A percentile compares a stretch with the other conserved stretches of the same genome.
phyloP scores from a whole-genome alignment of 495 filamentous ascomycete species.

The Trichoderma gamsii region DNA sequence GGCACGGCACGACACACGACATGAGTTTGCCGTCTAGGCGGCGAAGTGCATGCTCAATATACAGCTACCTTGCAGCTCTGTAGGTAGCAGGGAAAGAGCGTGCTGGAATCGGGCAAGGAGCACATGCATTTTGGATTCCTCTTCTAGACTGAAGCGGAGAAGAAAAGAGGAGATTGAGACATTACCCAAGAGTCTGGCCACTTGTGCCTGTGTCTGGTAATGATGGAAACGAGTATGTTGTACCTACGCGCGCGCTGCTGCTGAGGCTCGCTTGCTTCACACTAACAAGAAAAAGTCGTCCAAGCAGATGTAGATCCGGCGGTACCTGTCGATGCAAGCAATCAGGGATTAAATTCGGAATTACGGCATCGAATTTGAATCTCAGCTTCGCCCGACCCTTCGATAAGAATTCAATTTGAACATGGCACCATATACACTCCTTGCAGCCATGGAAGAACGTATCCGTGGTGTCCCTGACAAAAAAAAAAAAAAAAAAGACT shows the following conservation, averaged over 20 bases:
- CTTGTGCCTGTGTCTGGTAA: not conserved
- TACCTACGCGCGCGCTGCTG: not conserved
- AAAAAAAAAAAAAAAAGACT: too few species aligned
- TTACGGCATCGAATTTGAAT: too few species aligned
- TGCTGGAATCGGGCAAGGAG: not conserved
- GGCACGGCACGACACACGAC: not conserved
- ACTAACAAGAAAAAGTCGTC: not conserved
- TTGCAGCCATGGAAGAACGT: not conserved
- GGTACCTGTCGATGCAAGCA: too few species aligned
- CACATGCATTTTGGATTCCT: not conserved
- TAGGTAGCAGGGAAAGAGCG: not conserved
- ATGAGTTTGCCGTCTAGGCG: not conserved
- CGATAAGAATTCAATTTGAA: too few species aligned
- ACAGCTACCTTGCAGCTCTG: not conserved
- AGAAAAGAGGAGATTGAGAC: not conserved
- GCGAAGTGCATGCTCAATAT: not conserved
- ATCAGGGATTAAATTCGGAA: too few species aligned
- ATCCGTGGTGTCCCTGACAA: not conserved
- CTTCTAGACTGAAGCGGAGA: constrained; percentile 8
- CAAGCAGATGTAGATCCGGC: not conserved
- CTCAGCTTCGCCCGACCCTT: too few species aligned
- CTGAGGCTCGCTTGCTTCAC: not conserved
- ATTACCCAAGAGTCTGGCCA: not conserved
- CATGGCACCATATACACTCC: too few species aligned
- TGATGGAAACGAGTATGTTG: not conserved